Percentiles rank a stretch among this genome's conserved stretches.
Conservation (phyloP, 768 basidiomycete genomes). For the Podaxis sp. region DNA sequence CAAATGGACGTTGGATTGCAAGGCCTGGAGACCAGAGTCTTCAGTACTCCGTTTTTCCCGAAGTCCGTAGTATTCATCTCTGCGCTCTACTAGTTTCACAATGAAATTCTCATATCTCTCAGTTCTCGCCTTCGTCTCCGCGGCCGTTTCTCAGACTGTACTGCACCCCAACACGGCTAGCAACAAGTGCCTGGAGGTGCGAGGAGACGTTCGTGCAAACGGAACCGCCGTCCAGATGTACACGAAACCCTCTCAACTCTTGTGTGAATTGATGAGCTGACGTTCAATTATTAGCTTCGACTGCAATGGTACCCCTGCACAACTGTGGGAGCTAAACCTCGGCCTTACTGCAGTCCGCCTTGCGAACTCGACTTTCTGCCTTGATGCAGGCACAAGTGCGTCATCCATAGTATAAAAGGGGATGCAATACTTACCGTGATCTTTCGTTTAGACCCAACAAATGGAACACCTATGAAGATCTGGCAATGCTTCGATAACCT, state of each 20-base stretch:
- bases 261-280: neutral
- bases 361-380: constrained; percentile 24
- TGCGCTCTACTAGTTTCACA: neutral
- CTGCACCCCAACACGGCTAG: constrained; percentile 25
- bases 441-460: constrained; percentile 14
- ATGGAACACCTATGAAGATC: constrained; percentile 22
- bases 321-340: constrained; percentile 24
- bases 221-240: constrained; percentile 29
- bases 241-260: neutral
- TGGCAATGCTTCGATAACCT: constrained; percentile 24
- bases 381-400: constrained; percentile 27
- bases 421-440: neutral
- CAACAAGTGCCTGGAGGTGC: constrained; percentile 26
- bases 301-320: constrained; percentile 27
- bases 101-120: constrained; percentile 2
- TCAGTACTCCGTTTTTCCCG: neutral
- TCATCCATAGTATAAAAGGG: neutral
- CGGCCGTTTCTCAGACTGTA: neutral
- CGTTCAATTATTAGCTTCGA: constrained; percentile 21
- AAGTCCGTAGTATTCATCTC: neutral
- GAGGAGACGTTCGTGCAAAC: constrained; percentile 18
- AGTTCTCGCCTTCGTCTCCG: neutral
- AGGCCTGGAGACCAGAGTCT: neutral
- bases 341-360: constrained; percentile 23
- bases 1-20: neutral